Evolutionary conservation across 352 stramenopile species (phyloP).

Genomic region (Nothophytophthora sp.): DNA sequence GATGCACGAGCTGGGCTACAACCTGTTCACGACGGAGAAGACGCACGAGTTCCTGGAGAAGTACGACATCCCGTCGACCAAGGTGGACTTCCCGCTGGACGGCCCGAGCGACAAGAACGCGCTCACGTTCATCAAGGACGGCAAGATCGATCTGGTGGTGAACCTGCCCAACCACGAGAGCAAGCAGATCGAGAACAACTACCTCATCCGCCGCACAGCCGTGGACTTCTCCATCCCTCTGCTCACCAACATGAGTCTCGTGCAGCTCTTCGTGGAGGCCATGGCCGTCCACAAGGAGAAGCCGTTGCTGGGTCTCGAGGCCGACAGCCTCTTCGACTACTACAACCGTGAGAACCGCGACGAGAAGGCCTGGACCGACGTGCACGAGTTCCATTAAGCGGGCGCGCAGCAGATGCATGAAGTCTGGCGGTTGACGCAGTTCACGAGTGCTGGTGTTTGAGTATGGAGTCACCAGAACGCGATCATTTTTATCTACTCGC

Average conservation of each 20-base stretch:
- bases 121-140: conserved; percentile 93
- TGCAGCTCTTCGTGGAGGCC: conserved; percentile 93
- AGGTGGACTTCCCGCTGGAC: conserved; percentile 78
- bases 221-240: conserved; percentile 93
- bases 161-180: conserved; percentile 91
- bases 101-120: conserved; percentile 72
- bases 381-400: conserved; percentile 96
- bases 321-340: conserved; percentile 97
- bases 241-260: conserved; percentile 91
- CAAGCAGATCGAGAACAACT: conserved; percentile 92
- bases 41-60: conserved; percentile 91
- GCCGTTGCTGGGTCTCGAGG: conserved; percentile 92
- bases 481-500: conserved; percentile 24
- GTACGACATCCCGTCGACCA: conserved; percentile 88
- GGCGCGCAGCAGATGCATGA: too few species aligned
- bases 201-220: conserved; percentile 91
- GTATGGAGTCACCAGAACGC: conserved; percentile 28
- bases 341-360: conserved; percentile 94
- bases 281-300: conserved; percentile 93
- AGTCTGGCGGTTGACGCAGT: too few species aligned
- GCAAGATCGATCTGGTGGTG: conserved; percentile 95
- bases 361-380: conserved; percentile 94
- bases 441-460: conserved; percentile 12
- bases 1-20: conserved; percentile 95
- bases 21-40: conserved; percentile 94